phyloP scores from a whole-genome alignment of 371 early-diverging fungal genomes.

The Saksenaea vasiformis region DNA sequence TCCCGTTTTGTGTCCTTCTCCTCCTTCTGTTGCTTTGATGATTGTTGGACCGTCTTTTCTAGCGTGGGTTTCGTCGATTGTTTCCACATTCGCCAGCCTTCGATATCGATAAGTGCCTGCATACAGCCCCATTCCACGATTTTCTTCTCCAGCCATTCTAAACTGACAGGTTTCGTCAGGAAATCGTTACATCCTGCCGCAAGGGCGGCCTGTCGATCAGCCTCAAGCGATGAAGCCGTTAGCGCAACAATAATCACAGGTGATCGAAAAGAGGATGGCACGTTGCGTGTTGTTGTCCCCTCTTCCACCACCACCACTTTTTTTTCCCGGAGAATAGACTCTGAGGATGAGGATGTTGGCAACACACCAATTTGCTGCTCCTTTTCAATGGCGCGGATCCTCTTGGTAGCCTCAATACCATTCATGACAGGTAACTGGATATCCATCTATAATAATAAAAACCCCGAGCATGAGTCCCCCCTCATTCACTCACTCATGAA shows the following conservation, averaged over 20 bases:
- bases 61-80: constrained; percentile 10
- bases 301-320: too few species aligned
- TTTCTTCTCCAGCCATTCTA: constrained; percentile 79
- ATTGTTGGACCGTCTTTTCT: not conserved
- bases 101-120: constrained; percentile 84
- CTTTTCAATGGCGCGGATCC: constrained; percentile 65
- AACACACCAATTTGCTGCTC: constrained; percentile 56
- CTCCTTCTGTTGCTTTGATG: not conserved
- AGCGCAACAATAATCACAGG: constrained; percentile 85
- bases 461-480: not conserved
- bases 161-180: constrained; percentile 77
- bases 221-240: constrained; percentile 72
- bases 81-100: constrained; percentile 73
- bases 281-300: constrained; percentile 4
- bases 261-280: constrained; percentile 51
- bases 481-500: too few species aligned
- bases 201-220: constrained; percentile 74
- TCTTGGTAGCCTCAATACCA: constrained; percentile 73
- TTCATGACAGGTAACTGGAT: constrained; percentile 78
- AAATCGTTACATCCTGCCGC: constrained; percentile 87
- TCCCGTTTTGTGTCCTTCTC: not conserved
- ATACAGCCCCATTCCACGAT: constrained; percentile 89
- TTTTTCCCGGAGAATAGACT: constrained; percentile 1
- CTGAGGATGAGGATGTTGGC: constrained; percentile 30
- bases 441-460: constrained; percentile 79